phyloP scores from a whole-genome alignment of 306 rosid species.

The Nissolia schottii region DNA sequence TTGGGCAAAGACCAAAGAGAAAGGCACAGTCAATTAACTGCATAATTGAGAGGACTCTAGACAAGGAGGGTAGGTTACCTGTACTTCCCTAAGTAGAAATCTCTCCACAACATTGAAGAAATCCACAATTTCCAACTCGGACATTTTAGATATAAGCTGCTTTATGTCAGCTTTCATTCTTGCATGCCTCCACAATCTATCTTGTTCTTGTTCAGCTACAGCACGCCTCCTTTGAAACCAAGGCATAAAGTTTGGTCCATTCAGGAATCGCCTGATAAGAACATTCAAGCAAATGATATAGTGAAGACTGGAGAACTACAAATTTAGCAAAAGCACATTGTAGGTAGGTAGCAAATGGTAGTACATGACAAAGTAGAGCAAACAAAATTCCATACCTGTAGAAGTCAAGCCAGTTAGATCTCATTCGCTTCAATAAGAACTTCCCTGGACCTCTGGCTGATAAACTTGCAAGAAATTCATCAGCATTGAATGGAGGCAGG shows the following conservation, averaged over 20 bases:
- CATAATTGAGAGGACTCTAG: neutral
- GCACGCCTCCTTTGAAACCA: constrained; percentile 78
- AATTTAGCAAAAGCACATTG: neutral
- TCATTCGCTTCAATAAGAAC: constrained; percentile 78
- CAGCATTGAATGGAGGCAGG: constrained; percentile 53
- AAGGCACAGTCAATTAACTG: neutral
- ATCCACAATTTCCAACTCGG: constrained; percentile 75
- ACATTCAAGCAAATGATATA: constrained; percentile 13
- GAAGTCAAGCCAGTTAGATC: constrained; percentile 76
- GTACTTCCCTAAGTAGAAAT: constrained; percentile 60
- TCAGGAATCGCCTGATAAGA: constrained; percentile 64
- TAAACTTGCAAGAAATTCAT: constrained; percentile 64
- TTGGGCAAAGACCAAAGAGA: neutral
- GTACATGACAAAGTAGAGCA: neutral
- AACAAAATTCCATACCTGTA: constrained; percentile 48
- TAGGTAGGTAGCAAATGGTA: neutral
- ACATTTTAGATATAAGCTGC: constrained; percentile 52
- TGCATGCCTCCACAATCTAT: constrained; percentile 72
- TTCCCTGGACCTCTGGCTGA: constrained; percentile 86
- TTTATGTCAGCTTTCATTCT: constrained; percentile 66
- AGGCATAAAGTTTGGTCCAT: constrained; percentile 77
- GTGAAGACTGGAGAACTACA: neutral
- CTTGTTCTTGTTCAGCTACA: constrained; percentile 80
- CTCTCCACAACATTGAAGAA: constrained; percentile 68
- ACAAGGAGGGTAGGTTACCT: constrained; percentile 44